phyloP scores from a whole-genome alignment of 805 yeast genomes.

The Metschnikowia proteae region DNA sequence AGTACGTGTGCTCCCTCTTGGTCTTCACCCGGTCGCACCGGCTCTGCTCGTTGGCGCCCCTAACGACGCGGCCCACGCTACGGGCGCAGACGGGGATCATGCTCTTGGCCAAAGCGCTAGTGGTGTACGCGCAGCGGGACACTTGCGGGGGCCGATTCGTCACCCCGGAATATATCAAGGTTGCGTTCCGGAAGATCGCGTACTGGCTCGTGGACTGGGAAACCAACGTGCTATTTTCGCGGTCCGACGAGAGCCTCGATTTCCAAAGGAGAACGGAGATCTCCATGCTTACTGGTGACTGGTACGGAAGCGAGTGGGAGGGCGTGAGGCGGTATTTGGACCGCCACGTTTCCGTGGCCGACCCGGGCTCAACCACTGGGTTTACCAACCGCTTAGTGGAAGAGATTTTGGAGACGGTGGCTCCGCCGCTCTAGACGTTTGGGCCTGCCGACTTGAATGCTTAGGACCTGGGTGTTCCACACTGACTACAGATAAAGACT shows the following conservation, averaged over 20 bases:
- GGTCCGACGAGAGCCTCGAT: slow-evolving; percentile 7
- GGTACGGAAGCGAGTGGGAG: slow-evolving; percentile 42
- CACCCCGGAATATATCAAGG: slow-evolving; percentile 37
- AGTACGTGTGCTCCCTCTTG: slow-evolving; percentile 36
- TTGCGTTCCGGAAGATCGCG: slow-evolving; percentile 37
- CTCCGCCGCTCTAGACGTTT: slow-evolving; percentile 33
- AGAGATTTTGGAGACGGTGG: slow-evolving; percentile 31
- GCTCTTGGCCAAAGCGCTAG: slow-evolving; percentile 27
- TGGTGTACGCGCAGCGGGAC: slow-evolving; percentile 16
- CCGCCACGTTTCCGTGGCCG: slow-evolving; percentile 17
- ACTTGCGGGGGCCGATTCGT: slow-evolving; percentile 19
- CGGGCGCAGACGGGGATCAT: slow-evolving; percentile 28
- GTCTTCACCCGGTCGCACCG: slow-evolving; percentile 38
- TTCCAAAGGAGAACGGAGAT: slow-evolving; percentile 24
- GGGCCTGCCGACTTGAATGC: too few relatives aligned
- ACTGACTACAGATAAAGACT: too few relatives aligned
- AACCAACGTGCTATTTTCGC: slow-evolving; percentile 19
- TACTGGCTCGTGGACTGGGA: slow-evolving; percentile 47
- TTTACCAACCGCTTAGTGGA: slow-evolving; percentile 34
- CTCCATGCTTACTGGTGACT: slow-evolving; percentile 38
- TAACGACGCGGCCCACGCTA: slow-evolving; percentile 32
- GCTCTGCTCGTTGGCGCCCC: slow-evolving; percentile 36
- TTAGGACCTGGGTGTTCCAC: too few relatives aligned
- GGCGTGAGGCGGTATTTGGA: slow-evolving; percentile 28
- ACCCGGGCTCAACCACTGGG: slow-evolving; percentile 29